phyloP scores from a whole-genome alignment of 768 basidiomycete species.

The Tephrocybe rancida region DNA sequence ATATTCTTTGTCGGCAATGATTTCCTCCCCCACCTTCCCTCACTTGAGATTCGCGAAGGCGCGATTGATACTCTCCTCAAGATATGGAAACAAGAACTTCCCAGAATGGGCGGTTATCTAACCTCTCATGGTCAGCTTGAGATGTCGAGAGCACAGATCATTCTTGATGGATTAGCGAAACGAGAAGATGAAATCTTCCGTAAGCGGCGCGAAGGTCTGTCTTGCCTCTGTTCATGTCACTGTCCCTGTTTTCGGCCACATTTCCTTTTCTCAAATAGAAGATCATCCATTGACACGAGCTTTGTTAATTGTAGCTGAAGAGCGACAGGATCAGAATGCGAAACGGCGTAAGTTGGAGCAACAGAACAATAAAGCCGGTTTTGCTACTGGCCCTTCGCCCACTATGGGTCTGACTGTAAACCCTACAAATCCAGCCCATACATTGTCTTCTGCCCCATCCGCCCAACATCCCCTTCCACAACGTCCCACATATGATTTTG shows the following conservation, averaged over 20 bases:
- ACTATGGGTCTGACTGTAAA: conserved; percentile 49
- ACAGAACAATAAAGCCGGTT: conserved; percentile 41
- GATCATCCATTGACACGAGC: conserved; percentile 26
- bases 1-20: conserved; percentile 99
- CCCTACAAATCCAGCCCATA: conserved; percentile 39
- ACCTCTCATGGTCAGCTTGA: conserved; percentile 92
- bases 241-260: conserved; percentile 15
- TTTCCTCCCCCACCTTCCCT: conserved; percentile 97
- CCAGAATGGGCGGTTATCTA: conserved; percentile 96
- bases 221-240: conserved; percentile 18
- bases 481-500: conserved; percentile 68
- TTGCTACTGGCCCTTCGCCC: conserved; percentile 48
- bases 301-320: conserved; percentile 69
- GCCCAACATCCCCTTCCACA: conserved; percentile 65
- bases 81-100: conserved; percentile 94
- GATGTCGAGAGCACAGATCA: conserved; percentile 85
- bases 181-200: conserved; percentile 96
- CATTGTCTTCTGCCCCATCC: conserved; percentile 31
- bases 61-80: conserved; percentile 96
- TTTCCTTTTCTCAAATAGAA: conserved; percentile 17
- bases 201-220: conserved; percentile 87
- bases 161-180: conserved; percentile 92
- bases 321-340: conserved; percentile 88
- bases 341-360: conserved; percentile 81
- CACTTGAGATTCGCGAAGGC: conserved; percentile 98